Evolutionary conservation across 306 rosid species (phyloP).

Genomic region (Elaeagnus macrophylla): DNA sequence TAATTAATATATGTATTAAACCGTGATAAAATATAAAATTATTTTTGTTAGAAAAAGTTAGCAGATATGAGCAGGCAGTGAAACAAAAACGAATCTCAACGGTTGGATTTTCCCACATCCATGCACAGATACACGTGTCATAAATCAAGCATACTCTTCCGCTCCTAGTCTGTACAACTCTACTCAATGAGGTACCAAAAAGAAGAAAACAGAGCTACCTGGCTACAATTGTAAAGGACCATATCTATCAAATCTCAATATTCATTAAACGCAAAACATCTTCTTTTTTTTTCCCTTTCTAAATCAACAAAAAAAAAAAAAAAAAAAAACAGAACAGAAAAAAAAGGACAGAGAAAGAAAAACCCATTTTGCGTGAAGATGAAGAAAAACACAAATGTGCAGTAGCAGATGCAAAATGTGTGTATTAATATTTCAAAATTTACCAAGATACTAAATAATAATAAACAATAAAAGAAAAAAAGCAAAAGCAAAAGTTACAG

Average conservation of each 20-base stretch:
- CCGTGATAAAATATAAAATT: no score
- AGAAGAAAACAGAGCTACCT: no score
- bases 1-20: no score
- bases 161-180: no score
- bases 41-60: no score
- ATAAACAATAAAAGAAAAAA: neutral
- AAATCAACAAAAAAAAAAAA: neutral
- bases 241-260: neutral
- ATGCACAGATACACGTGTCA: conserved; percentile 25
- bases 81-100: neutral
- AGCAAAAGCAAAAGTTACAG: neutral
- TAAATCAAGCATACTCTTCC: conserved; percentile 2
- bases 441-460: neutral
- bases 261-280: neutral
- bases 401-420: neutral
- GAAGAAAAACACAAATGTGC: conserved; percentile 32
- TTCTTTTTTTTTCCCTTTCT: neutral
- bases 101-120: conserved; percentile 11
- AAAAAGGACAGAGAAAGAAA: conserved; percentile 3
- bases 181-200: no score
- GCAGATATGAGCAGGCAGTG: neutral
- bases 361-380: conserved; percentile 44
- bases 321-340: neutral
- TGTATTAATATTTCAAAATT: neutral
- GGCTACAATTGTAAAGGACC: neutral